These are phyloP conservation scores for Rhododendron kiyosumense DNA, from an alignment of 148 eudicot species.

Conservation along the genomic window DNA sequence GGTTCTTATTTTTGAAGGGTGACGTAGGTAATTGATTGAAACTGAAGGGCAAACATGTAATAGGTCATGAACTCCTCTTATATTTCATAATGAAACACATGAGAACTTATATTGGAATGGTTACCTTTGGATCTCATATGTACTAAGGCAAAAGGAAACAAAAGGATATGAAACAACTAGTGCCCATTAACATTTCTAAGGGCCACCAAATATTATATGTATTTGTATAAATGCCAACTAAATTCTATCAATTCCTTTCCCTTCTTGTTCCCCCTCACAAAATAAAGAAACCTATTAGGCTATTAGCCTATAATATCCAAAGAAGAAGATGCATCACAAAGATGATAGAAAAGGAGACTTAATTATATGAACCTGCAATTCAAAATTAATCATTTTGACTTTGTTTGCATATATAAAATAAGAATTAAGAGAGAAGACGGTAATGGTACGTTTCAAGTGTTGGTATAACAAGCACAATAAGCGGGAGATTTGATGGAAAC, in stretches of 20 bases:
- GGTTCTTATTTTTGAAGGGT: neutral
- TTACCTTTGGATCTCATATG: neutral
- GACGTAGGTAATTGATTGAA: neutral
- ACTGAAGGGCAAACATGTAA: neutral
- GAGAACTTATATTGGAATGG: neutral
- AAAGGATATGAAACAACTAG: neutral
- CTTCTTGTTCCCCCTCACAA: neutral
- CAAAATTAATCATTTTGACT: neutral
- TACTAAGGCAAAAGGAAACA: neutral
- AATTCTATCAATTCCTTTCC: neutral
- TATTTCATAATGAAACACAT: neutral
- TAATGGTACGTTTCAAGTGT: neutral
- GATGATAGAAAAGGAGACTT: neutral
- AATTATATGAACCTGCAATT: neutral
- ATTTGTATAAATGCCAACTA: neutral
- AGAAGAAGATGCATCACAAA: neutral
- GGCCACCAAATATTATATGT: neutral
- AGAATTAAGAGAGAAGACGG: neutral
- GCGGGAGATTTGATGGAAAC: neutral
- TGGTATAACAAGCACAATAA: neutral
- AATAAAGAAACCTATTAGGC: neutral
- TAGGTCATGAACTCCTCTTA: neutral
- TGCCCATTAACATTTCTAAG: neutral
- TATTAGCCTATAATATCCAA: neutral
- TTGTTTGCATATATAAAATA: neutral